phyloP scores from a whole-genome alignment of 495 filamentous ascomycete genomes.

The Xylaria cubensis region DNA sequence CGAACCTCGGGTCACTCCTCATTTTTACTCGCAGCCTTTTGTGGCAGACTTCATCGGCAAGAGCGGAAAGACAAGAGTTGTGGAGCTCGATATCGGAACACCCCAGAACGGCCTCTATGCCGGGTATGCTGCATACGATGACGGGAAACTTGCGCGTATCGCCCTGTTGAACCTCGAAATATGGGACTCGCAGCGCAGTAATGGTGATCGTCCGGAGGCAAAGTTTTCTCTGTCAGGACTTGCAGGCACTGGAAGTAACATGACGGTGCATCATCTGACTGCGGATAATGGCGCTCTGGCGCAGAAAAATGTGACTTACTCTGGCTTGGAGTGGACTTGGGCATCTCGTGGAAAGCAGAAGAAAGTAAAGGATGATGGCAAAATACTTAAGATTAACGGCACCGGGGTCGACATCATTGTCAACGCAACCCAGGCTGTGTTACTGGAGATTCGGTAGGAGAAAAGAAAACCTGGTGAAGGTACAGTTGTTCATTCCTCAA shows the following conservation, averaged over 20 bases:
- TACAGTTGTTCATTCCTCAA: too few relatives aligned
- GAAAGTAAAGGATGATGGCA: neutral
- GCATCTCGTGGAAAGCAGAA: neutral
- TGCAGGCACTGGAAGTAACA: neutral
- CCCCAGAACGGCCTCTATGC: neutral
- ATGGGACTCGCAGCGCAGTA: neutral
- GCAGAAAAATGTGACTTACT: neutral
- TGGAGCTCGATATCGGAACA: conserved; percentile 16
- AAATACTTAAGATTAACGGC: neutral
- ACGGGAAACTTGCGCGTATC: neutral
- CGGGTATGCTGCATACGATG: neutral
- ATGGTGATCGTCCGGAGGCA: neutral
- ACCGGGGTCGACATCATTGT: neutral
- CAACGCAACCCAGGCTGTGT: neutral
- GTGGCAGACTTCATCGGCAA: conserved; percentile 30
- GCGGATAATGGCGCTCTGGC: neutral
- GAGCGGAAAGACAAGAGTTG: conserved; percentile 28
- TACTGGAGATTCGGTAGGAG: neutral
- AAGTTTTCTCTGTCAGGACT: neutral
- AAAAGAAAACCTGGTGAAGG: neutral
- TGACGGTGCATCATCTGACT: neutral
- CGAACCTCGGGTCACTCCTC: neutral
- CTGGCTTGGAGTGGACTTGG: conserved; percentile 2
- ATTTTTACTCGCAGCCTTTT: conserved; percentile 31
- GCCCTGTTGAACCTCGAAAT: conserved; percentile 5